Evolutionary conservation across 2,329 filamentous ascomycete genomes (phyloP).

Genomic region (Seiridium unicorne): DNA sequence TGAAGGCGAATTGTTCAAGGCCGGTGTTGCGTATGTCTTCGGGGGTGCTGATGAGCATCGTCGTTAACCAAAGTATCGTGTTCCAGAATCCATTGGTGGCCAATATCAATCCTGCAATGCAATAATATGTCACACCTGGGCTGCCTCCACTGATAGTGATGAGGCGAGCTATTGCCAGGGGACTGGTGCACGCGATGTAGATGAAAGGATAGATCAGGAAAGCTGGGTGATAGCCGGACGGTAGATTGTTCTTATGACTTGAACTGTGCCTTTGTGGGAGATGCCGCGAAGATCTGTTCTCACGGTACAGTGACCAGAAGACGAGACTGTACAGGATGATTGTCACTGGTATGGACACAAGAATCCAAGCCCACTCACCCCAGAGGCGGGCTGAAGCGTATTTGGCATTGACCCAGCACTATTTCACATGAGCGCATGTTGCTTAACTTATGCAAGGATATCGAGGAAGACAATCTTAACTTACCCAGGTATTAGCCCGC

Average conservation of each 20-base stretch:
- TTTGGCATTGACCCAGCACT: slow-evolving; percentile 15
- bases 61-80: slow-evolving; percentile 16
- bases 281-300: slow-evolving; percentile 11
- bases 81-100: slow-evolving; percentile 15
- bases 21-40: slow-evolving; percentile 13
- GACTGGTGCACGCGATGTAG: slow-evolving; percentile 14
- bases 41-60: slow-evolving; percentile 13
- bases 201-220: slow-evolving; percentile 17
- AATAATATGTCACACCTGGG: slow-evolving; percentile 9
- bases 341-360: slow-evolving; percentile 9
- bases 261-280: slow-evolving; percentile 2
- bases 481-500: slow-evolving; percentile 11
- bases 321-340: slow-evolving; percentile 11
- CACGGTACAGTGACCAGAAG: slow-evolving; percentile 11
- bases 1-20: slow-evolving; percentile 14
- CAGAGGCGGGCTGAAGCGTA: slow-evolving; percentile 12
- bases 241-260: neutral
- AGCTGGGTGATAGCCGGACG: slow-evolving; percentile 16
- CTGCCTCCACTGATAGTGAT: slow-evolving; percentile 5
- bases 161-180: slow-evolving; percentile 12
- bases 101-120: slow-evolving; percentile 11
- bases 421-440: neutral
- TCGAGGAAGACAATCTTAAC: neutral
- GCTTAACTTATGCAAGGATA: too few species aligned
- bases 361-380: slow-evolving; percentile 13